These are phyloP conservation scores for Silene latifolia DNA, from an alignment of 148 eudicot species.

Conservation along the genomic window DNA sequence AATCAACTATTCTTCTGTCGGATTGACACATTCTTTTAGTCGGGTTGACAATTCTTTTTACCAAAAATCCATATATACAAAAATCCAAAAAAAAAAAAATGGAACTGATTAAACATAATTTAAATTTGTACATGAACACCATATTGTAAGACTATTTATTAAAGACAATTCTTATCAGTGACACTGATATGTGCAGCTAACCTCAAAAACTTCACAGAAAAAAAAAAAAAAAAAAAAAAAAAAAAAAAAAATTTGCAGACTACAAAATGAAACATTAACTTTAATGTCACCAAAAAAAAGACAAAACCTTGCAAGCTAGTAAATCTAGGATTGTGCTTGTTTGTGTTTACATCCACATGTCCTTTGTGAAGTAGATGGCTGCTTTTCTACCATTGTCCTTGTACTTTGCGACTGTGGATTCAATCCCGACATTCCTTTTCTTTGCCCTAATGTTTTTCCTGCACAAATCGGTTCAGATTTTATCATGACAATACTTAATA, in stretches of 20 bases:
- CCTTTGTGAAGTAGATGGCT: slow-evolving; percentile 14
- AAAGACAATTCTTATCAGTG: neutral
- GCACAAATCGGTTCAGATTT: neutral
- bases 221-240: neutral
- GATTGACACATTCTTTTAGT: too few species aligned
- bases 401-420: slow-evolving; percentile 21
- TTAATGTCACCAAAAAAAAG: neutral
- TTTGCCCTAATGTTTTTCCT: slow-evolving; percentile 28
- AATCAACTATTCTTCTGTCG: too few species aligned
- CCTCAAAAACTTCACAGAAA: neutral
- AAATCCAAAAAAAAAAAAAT: neutral
- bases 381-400: slow-evolving; percentile 26
- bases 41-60: too few species aligned
- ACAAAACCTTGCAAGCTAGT: neutral
- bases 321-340: slow-evolving; percentile 23
- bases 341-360: slow-evolving; percentile 21
- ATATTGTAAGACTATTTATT: neutral
- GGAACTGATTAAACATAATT: neutral
- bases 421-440: slow-evolving; percentile 23
- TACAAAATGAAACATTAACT: neutral
- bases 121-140: neutral
- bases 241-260: neutral
- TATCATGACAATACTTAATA: neutral
- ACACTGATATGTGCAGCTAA: slow-evolving; percentile 9
- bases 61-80: too few species aligned